Conservation (phyloP, 2,329 filamentous ascomycete species). For the Rutstroemia sydowiana region DNA sequence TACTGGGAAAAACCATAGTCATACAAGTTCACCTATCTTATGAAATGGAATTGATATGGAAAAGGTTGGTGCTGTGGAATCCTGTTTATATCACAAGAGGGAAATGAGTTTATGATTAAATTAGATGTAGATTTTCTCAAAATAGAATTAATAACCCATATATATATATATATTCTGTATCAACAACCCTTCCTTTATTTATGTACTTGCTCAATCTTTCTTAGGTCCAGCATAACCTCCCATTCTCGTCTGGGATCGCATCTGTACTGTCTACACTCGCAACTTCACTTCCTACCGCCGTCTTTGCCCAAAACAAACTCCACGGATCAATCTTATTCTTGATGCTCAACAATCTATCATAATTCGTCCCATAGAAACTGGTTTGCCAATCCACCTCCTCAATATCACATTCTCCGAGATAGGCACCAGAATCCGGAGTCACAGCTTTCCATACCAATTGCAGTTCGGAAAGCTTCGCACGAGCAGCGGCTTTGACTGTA, state of each 20-base stretch:
- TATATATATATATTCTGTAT: neutral
- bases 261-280: conserved; percentile 30
- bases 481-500: conserved; percentile 1
- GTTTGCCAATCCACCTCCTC: conserved; percentile 12
- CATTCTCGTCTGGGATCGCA: conserved; percentile 6
- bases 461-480: conserved; percentile 9
- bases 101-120: too few relatives aligned
- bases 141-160: too few relatives aligned
- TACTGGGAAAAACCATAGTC: too few relatives aligned
- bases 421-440: conserved; percentile 7
- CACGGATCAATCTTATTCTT: conserved; percentile 15
- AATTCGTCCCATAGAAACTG: conserved; percentile 34
- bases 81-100: too few relatives aligned
- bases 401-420: conserved; percentile 12
- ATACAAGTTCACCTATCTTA: too few relatives aligned
- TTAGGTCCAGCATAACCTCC: conserved; percentile 5
- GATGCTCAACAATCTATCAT: conserved; percentile 12
- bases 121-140: too few relatives aligned
- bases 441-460: conserved; percentile 14
- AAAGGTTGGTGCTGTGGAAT: too few relatives aligned
- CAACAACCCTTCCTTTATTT: too few relatives aligned
- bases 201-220: neutral
- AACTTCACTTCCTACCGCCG: conserved; percentile 18
- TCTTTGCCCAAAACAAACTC: conserved; percentile 16
- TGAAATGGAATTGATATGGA: too few relatives aligned